A percentile compares a stretch with the other conserved stretches of the same genome.
Evolutionary conservation across 768 basidiomycete genomes (phyloP).

Genomic region (Pisolithus tinctorius): DNA sequence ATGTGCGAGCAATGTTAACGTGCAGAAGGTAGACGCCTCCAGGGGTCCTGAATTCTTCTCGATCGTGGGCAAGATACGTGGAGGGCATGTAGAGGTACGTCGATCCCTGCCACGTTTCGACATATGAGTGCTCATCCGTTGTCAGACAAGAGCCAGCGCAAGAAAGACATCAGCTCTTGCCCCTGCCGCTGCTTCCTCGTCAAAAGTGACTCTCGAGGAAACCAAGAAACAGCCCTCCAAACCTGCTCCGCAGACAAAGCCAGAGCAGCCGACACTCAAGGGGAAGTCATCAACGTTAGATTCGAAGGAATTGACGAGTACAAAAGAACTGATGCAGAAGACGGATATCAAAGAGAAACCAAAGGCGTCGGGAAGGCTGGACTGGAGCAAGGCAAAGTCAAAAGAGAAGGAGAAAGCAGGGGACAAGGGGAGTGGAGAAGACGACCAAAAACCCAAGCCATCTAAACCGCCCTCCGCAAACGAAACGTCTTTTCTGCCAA

Average conservation of each 20-base stretch:
- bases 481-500: neutral
- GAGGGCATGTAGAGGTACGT: conserved; percentile 40
- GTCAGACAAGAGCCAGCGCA: conserved; percentile 11
- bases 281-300: conserved; percentile 21
- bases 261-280: conserved; percentile 10
- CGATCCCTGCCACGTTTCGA: neutral
- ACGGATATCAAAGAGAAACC: conserved; percentile 22
- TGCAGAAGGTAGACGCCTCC: conserved; percentile 28
- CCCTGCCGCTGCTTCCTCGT: conserved; percentile 27
- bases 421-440: conserved; percentile 3
- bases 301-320: conserved; percentile 18
- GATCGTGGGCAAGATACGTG: conserved; percentile 39
- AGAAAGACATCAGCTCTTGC: neutral
- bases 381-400: conserved; percentile 54
- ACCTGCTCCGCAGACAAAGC: conserved; percentile 5
- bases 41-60: conserved; percentile 8
- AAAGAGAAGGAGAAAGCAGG: conserved; percentile 28
- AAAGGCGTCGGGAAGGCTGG: conserved; percentile 44
- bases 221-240: conserved; percentile 10
- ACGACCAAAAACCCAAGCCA: conserved; percentile 14
- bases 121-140: neutral
- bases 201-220: conserved; percentile 37
- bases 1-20: conserved; percentile 26
- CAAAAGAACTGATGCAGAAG: conserved; percentile 16
- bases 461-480: neutral